A percentile compares a stretch with the other conserved stretches of the same genome.
Evolutionary conservation across 176 grass and related monocot species (phyloP).

Genomic region (Aegilops bicornis): DNA sequence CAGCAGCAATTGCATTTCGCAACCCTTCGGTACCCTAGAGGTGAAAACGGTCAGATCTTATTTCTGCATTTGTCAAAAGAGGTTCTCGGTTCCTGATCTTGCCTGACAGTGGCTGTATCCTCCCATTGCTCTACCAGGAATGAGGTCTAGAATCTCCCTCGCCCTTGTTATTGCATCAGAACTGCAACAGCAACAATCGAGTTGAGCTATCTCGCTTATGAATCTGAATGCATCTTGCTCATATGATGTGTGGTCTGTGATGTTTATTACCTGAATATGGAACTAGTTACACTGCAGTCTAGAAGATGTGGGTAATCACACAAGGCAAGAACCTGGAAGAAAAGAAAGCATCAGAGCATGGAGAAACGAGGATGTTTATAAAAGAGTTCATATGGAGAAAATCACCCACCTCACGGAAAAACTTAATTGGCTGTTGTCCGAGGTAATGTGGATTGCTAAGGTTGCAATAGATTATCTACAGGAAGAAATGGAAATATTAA

Average conservation of each 20-base stretch:
- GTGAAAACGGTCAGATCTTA: background rate
- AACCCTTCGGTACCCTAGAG: constrained; percentile 67
- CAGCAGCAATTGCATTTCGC: constrained; percentile 47
- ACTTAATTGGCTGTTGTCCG: constrained; percentile 62
- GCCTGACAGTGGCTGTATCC: constrained; percentile 77
- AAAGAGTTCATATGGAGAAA: background rate
- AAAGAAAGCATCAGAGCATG: background rate
- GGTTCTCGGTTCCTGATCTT: constrained; percentile 22
- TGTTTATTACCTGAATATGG: constrained; percentile 58
- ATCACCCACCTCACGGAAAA: constrained; percentile 57
- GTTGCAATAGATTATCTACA: constrained; percentile 67
- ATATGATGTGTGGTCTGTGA: background rate
- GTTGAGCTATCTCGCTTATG: background rate
- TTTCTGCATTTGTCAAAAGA: constrained; percentile 4
- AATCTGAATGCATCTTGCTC: background rate
- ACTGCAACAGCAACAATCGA: constrained; percentile 26
- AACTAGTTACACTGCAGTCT: constrained; percentile 35
- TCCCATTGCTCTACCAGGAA: constrained; percentile 66
- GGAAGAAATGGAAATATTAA: background rate
- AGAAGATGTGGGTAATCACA: constrained; percentile 73
- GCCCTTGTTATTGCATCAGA: constrained; percentile 56
- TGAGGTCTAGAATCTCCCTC: constrained; percentile 49
- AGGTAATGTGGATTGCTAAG: constrained; percentile 72
- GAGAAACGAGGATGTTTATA: background rate
- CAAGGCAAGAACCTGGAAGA: constrained; percentile 69